Evolutionary conservation across 1,284 basidiomycete genomes (phyloP).

Genomic region (Heliocybe sulcata): DNA sequence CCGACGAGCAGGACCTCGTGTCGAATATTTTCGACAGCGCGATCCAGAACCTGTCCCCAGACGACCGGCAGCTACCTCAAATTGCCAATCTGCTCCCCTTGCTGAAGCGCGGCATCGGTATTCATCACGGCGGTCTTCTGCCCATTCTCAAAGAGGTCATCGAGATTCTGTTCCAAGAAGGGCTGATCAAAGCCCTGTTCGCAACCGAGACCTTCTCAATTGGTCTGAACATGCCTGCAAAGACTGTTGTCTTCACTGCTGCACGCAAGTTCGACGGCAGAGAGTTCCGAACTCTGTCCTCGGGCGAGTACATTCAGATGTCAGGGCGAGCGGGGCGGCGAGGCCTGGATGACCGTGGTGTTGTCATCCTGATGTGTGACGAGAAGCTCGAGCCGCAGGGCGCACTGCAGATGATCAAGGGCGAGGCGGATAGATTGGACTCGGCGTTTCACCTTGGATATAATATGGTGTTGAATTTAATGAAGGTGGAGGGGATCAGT

Average conservation of each 20-base stretch:
- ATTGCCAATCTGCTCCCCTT: conserved; percentile 92
- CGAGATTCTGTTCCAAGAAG: conserved; percentile 98
- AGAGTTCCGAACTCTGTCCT: conserved; percentile 88
- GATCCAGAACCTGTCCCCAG: conserved; percentile 82
- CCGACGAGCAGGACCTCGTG: conserved; percentile 90
- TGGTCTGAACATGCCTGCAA: conserved; percentile 99
- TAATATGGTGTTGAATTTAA: conserved; percentile 98
- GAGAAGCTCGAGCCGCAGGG: conserved; percentile 92
- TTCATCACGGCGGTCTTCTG: conserved; percentile 96
- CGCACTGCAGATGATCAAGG: conserved; percentile 98
- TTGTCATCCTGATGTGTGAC: conserved; percentile 99
- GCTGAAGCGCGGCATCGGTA: conserved; percentile 93
- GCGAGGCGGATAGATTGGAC: conserved; percentile 94
- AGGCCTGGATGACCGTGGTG: conserved; percentile 96
- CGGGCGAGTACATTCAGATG: conserved; percentile 98
- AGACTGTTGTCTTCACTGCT: conserved; percentile 97
- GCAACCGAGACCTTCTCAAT: conserved; percentile 99
- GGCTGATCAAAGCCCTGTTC: conserved; percentile 98
- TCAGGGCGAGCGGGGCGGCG: conserved; percentile 96
- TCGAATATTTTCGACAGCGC: conserved; percentile 92
- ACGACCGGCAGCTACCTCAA: conserved; percentile 90
- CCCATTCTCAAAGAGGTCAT: conserved; percentile 99
- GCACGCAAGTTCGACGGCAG: conserved; percentile 96
- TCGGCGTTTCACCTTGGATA: conserved; percentile 99
- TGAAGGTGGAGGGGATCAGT: conserved; percentile 98